phyloP scores from a whole-genome alignment of 352 stramenopile genomes.

The Phytophthora uliginosa region DNA sequence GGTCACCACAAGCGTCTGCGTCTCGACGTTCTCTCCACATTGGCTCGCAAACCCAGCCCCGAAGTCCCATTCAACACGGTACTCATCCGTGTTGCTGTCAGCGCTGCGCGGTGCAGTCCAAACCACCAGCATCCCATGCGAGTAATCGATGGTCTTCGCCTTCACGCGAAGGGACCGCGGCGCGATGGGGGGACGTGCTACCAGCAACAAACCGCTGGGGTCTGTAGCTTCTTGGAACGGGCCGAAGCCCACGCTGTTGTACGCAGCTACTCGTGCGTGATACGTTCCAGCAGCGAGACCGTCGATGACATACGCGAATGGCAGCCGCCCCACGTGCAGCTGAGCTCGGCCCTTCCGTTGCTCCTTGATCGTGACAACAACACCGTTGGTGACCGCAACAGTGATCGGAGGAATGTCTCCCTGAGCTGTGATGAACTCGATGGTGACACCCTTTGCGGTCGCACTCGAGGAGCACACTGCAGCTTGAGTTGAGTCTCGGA shows the following conservation, averaged over 20 bases:
- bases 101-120: slow-evolving; percentile 91
- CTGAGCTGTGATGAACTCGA: slow-evolving; percentile 63
- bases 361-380: slow-evolving; percentile 41
- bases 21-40: slow-evolving; percentile 79
- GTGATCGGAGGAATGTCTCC: slow-evolving; percentile 60
- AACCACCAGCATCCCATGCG: slow-evolving; percentile 58
- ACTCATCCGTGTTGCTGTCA: slow-evolving; percentile 73
- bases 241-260: slow-evolving; percentile 96
- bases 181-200: slow-evolving; percentile 23
- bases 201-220: slow-evolving; percentile 40
- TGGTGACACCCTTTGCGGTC: slow-evolving; percentile 44
- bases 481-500: slow-evolving; percentile 50
- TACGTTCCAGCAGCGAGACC: slow-evolving; percentile 89
- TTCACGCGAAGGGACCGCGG: slow-evolving; percentile 88
- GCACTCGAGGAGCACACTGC: slow-evolving; percentile 55
- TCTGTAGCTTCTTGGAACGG: slow-evolving; percentile 62
- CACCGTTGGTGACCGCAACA: slow-evolving; percentile 9
- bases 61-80: slow-evolving; percentile 97
- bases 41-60: slow-evolving; percentile 86
- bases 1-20: slow-evolving; percentile 63
- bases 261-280: slow-evolving; percentile 92
- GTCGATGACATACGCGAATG: slow-evolving; percentile 87
- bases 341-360: slow-evolving; percentile 67
- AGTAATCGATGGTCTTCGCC: slow-evolving; percentile 52
- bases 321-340: slow-evolving; percentile 72